A percentile compares a stretch with the other conserved stretches of the same genome.
Evolutionary conservation across 2,329 filamentous ascomycete species (phyloP).

Genomic region (Juglanconis oblonga): DNA sequence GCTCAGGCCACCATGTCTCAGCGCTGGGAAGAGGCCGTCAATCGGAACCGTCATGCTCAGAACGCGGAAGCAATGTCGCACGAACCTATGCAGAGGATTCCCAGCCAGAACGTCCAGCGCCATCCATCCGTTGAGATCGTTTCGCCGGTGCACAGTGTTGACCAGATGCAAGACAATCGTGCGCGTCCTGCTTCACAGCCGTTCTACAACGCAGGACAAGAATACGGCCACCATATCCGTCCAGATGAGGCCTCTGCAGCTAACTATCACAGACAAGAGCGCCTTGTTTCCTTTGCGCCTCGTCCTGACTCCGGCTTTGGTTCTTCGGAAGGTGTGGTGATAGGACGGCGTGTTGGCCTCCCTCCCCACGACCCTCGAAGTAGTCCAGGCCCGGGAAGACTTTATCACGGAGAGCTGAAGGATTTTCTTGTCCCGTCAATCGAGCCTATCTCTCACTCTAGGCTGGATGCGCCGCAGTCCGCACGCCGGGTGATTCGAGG

Average conservation of each 20-base stretch:
- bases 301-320: neutral
- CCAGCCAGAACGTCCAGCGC: slow-evolving; percentile 17
- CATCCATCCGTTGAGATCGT: slow-evolving; percentile 13
- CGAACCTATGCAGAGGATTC: slow-evolving; percentile 17
- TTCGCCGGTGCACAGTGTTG: slow-evolving; percentile 12
- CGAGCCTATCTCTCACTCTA: slow-evolving; percentile 36
- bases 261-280: slow-evolving; percentile 1
- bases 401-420: slow-evolving; percentile 29
- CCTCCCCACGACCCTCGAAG: slow-evolving; percentile 13
- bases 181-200: slow-evolving; percentile 17
- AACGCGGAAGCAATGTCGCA: neutral
- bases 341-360: slow-evolving; percentile 10
- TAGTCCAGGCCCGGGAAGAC: slow-evolving; percentile 19
- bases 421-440: slow-evolving; percentile 47
- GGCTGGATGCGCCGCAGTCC: slow-evolving; percentile 10
- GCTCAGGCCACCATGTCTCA: slow-evolving; percentile 17
- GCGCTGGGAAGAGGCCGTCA: slow-evolving; percentile 31
- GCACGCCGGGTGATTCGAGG: slow-evolving; percentile 10
- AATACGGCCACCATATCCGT: neutral
- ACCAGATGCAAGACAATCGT: slow-evolving; percentile 10
- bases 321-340: slow-evolving; percentile 7
- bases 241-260: slow-evolving; percentile 1
- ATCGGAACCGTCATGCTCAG: slow-evolving; percentile 26
- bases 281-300: neutral
- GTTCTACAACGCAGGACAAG: neutral